Percentiles rank a stretch among this genome's conserved stretches.
phyloP scores from a whole-genome alignment of 345 rosid genomes.

The Brassica napus region DNA sequence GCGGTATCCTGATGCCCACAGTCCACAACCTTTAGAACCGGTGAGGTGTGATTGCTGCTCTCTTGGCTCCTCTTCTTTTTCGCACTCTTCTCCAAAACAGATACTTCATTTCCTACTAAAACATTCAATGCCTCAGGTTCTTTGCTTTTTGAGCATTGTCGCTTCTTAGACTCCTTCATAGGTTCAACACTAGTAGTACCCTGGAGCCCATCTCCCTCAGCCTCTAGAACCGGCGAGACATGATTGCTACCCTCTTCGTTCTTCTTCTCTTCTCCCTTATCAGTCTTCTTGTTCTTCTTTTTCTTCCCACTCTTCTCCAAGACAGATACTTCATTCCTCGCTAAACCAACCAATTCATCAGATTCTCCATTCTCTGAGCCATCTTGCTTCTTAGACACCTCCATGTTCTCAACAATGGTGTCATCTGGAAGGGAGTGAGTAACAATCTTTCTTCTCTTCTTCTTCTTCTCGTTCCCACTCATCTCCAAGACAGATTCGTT shows the following conservation, averaged over 20 bases:
- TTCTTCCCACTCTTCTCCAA: not conserved
- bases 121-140: not conserved
- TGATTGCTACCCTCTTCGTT: not conserved
- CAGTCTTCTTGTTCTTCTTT: not conserved
- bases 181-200: not conserved
- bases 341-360: not conserved
- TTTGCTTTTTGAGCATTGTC: not conserved
- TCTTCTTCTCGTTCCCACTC: not conserved
- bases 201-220: not conserved
- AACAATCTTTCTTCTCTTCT: not conserved
- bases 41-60: not conserved
- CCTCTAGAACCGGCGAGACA: not conserved
- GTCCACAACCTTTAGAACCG: not conserved
- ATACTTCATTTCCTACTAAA: not conserved
- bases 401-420: slow-evolving; percentile 6
- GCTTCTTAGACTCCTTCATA: not conserved
- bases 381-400: not conserved
- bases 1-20: not conserved
- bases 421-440: not conserved
- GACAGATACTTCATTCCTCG: not conserved
- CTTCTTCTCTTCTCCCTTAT: too few relatives aligned
- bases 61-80: not conserved
- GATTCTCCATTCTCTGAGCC: not conserved
- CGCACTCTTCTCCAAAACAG: not conserved
- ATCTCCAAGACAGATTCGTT: not conserved